A percentile compares a stretch with the other conserved stretches of the same genome.
These are phyloP conservation scores for Microstegium vimineum DNA, from an alignment of 176 grass and related monocot genomes.

Conservation along the genomic window DNA sequence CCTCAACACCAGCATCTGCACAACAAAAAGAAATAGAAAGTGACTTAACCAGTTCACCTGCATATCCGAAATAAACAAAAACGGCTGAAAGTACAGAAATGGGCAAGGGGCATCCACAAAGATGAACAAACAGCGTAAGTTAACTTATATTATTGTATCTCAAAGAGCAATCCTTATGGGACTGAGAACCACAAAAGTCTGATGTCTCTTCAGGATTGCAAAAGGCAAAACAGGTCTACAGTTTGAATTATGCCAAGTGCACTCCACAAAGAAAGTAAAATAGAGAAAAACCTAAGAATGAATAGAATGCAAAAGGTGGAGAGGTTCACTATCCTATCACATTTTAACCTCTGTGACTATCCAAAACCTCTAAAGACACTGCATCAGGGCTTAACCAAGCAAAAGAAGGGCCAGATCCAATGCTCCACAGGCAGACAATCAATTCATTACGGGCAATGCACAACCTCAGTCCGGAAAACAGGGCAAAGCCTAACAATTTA, in stretches of 20 bases:
- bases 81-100: no score
- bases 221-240: neutral
- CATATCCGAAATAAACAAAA: no score
- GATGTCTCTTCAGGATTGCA: neutral
- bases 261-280: neutral
- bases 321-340: neutral
- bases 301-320: neutral
- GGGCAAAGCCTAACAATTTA: neutral
- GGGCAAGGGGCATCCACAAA: neutral
- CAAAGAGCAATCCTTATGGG: neutral
- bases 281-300: neutral
- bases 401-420: neutral
- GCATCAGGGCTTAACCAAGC: neutral
- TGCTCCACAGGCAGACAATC: neutral
- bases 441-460: neutral
- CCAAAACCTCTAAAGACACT: neutral
- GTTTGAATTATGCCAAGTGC: neutral
- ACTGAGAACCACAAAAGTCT: neutral
- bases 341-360: neutral
- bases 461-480: neutral
- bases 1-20: conserved; percentile 19
- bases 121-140: neutral
- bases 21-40: conserved; percentile 13
- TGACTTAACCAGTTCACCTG: neutral
- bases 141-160: neutral